A percentile compares a stretch with the other conserved stretches of the same genome.
These are phyloP conservation scores for Aspergillus phoenicis DNA, from an alignment of 2,329 filamentous ascomycete genomes.

Conservation along the genomic window DNA sequence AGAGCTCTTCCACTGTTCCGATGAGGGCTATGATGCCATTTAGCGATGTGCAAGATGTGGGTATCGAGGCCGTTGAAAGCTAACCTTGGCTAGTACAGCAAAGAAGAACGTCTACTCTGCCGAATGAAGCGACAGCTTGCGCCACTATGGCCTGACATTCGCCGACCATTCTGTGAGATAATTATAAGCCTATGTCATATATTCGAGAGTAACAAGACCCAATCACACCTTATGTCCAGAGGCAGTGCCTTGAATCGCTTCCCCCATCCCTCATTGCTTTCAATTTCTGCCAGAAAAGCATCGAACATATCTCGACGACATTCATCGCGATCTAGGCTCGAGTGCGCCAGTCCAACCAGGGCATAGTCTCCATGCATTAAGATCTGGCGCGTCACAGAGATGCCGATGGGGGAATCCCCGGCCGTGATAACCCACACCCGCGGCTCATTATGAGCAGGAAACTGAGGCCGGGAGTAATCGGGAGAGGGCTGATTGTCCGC, in stretches of 20 bases:
- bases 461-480: conserved; percentile 48
- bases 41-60: conserved; percentile 1
- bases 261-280: conserved; percentile 72
- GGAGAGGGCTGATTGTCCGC: conserved; percentile 38
- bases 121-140: conserved; percentile 81
- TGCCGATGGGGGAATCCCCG: conserved; percentile 79
- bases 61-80: conserved; percentile 12
- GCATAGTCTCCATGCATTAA: conserved; percentile 92
- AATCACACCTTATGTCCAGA: conserved; percentile 56
- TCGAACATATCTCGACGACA: conserved; percentile 77
- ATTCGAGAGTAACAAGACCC: not conserved
- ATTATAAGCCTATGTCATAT: conserved; percentile 18
- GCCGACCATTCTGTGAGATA: conserved; percentile 53
- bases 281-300: conserved; percentile 67
- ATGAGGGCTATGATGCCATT: conserved; percentile 65
- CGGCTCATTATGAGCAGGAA: conserved; percentile 65
- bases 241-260: conserved; percentile 69
- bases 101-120: conserved; percentile 83
- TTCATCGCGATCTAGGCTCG: conserved; percentile 74
- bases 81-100: conserved; percentile 85
- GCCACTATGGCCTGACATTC: conserved; percentile 86
- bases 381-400: conserved; percentile 77
- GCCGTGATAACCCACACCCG: conserved; percentile 93
- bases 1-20: conserved; percentile 87
- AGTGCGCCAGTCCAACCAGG: conserved; percentile 77